These are phyloP conservation scores for Trypanosoma rangeli DNA, from an alignment of 208 protist species.

Conservation along the genomic window DNA sequence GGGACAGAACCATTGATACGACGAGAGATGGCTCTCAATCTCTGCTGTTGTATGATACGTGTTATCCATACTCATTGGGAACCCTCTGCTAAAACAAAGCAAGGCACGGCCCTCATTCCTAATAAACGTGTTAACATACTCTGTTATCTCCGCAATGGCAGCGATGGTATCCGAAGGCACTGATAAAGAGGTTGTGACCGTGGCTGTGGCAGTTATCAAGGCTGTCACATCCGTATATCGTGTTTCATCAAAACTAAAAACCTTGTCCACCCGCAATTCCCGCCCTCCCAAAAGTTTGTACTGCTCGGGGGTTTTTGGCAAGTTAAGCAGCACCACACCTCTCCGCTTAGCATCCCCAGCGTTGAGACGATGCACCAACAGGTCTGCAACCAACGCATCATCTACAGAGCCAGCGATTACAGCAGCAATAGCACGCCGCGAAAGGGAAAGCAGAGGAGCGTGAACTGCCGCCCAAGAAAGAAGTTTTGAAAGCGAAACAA, in stretches of 20 bases:
- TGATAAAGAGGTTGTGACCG: slow-evolving; percentile 32
- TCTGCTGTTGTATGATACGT: slow-evolving; percentile 38
- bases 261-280: slow-evolving; percentile 22
- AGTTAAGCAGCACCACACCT: slow-evolving; percentile 75
- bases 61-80: slow-evolving; percentile 54
- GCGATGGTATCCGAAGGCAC: slow-evolving; percentile 33
- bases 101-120: slow-evolving; percentile 33
- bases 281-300: slow-evolving; percentile 26
- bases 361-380: slow-evolving; percentile 57
- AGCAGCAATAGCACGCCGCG: slow-evolving; percentile 45
- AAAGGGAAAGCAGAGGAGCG: slow-evolving; percentile 46
- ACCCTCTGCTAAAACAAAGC: slow-evolving; percentile 43
- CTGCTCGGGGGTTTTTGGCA: slow-evolving; percentile 45
- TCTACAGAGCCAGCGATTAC: slow-evolving; percentile 37
- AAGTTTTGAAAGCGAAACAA: slow-evolving; percentile 72
- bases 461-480: slow-evolving; percentile 75
- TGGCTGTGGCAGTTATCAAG: slow-evolving; percentile 13
- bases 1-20: slow-evolving; percentile 79
- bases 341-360: slow-evolving; percentile 55
- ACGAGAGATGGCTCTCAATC: slow-evolving; percentile 49
- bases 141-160: slow-evolving; percentile 55
- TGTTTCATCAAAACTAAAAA: slow-evolving; percentile 22
- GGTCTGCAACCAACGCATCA: slow-evolving; percentile 38
- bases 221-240: slow-evolving; percentile 16
- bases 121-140: slow-evolving; percentile 50